Evolutionary conservation across 202 grass and related monocot species (phyloP).

Genomic region (Carex arenaria): DNA sequence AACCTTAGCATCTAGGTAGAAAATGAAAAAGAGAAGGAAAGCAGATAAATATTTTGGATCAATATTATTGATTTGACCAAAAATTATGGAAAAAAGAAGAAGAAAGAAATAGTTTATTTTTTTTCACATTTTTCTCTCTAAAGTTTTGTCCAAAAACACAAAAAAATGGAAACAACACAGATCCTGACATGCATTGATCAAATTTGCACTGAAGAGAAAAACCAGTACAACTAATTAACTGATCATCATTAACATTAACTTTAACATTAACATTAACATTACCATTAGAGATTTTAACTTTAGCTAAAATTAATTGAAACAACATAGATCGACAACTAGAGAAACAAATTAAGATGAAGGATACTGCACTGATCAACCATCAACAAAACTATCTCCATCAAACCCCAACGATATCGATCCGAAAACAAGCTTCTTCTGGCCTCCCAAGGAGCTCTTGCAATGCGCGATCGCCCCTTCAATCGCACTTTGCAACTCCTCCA

Average conservation of each 20-base stretch:
- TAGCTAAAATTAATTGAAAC: slow-evolving; percentile 12
- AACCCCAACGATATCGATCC: not conserved
- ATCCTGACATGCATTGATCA: not conserved
- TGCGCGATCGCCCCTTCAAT: slow-evolving; percentile 97
- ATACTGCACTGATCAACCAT: not conserved
- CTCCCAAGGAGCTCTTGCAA: slow-evolving; percentile 85
- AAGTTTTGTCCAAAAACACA: not conserved
- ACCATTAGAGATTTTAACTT: slow-evolving; percentile 15
- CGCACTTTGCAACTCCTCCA: slow-evolving; percentile 94
- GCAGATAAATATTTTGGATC: not conserved
- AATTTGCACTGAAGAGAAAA: not conserved
- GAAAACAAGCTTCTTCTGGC: not conserved
- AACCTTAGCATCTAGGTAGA: not conserved
- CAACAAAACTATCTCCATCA: slow-evolving; percentile 12
- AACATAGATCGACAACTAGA: not conserved
- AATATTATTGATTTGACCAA: not conserved
- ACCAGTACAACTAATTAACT: slow-evolving; percentile 6
- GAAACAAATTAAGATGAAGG: not conserved
- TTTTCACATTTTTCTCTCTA: not conserved
- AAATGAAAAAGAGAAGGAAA: not conserved
- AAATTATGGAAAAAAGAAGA: not conserved
- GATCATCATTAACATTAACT: slow-evolving; percentile 8
- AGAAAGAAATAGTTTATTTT: not conserved
- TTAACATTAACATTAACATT: not conserved
- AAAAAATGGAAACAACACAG: not conserved